Base-by-base conservation (phyloP, 192 early-diverging fungal genomes). In the Podila clonocystis region DNA sequence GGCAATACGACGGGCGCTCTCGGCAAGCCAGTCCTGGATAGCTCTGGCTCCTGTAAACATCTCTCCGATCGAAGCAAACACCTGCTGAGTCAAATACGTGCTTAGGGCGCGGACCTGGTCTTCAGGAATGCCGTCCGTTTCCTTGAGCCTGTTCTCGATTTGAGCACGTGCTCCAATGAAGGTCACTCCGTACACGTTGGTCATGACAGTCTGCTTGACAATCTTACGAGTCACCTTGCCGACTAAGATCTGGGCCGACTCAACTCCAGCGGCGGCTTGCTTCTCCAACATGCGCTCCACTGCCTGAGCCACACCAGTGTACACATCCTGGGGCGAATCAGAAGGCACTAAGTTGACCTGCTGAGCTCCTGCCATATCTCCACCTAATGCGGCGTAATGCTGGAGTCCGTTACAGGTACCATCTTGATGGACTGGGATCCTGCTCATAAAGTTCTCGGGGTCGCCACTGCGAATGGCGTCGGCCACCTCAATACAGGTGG, bases 201-300 rank as follows among this genome's bases (percentile, higher is more conserved):
- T 99, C 98, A 99, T 99, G 71, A 99, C 97, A 0, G 98, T 97
- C 73, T 99, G 97, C 86, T 99, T 99, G 63, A 99, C 95, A 49
- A 99, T 89, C 86, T 97, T 97, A 61, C 98, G 93, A 12, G 89
- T 93, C 52, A 99, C 86, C 67, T 89, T 89, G 68, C 87, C 89
- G 30, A 86, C 67, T 69, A 97, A 86, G 4, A 93, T 74, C 67
- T 87, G 15, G 5, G 96, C 96, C 63, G 85, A 73, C 36, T 75
- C 70, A 22, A 92, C 83, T n/a, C 91, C 94, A 5, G 70, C 68
- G 5, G 78, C 85, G 28, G 89, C 91, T 62, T 93, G 94, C 66
- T 87, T 79, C 58, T 95, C 87, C 1, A 99, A 86, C 15, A 89
- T 70, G 41, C 89, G 82, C 50, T 89, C 82, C 8, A 97, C 95